phyloP scores from a whole-genome alignment of 1,284 basidiomycete species.

The Phylloporus sp. region DNA sequence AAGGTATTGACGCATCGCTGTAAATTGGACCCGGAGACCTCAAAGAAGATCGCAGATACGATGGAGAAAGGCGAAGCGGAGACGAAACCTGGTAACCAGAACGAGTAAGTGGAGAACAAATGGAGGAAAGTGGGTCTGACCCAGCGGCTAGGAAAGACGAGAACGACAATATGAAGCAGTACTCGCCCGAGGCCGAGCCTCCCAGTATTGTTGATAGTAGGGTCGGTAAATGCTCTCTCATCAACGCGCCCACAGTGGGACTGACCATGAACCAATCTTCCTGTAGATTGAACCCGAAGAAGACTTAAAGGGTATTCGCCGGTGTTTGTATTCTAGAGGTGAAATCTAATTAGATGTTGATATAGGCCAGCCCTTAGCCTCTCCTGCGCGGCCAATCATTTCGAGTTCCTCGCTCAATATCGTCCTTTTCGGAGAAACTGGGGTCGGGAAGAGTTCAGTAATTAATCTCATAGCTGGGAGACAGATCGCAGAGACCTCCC shows the following conservation, averaged over 20 bases:
- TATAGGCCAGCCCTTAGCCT: too few relatives aligned
- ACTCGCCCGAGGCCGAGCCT: neutral
- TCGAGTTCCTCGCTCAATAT: constrained; percentile 7
- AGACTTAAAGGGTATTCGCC: too few relatives aligned
- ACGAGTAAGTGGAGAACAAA: neutral
- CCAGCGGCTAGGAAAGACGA: neutral
- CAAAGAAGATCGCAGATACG: constrained; percentile 27
- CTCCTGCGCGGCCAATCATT: too few relatives aligned
- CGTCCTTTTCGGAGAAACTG: neutral
- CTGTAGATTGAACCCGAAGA: too few relatives aligned
- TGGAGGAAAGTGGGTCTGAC: neutral
- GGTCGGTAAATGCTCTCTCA: too few relatives aligned
- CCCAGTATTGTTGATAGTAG: too few relatives aligned
- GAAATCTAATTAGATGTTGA: too few relatives aligned
- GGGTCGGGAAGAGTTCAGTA: too few relatives aligned
- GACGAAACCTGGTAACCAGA: too few relatives aligned
- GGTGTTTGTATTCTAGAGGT: too few relatives aligned
- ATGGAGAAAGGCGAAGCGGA: constrained; percentile 25
- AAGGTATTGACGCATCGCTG: constrained; percentile 31
- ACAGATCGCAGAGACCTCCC: constrained; percentile 20
- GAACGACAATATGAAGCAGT: neutral
- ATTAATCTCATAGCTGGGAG: neutral
- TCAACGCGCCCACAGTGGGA: too few relatives aligned
- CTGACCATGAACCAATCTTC: too few relatives aligned
- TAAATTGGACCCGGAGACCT: constrained; percentile 33